Percentiles rank a stretch among this genome's conserved stretches.
Conservation (phyloP, 352 stramenopile genomes). For the Pythium insidiosum region DNA sequence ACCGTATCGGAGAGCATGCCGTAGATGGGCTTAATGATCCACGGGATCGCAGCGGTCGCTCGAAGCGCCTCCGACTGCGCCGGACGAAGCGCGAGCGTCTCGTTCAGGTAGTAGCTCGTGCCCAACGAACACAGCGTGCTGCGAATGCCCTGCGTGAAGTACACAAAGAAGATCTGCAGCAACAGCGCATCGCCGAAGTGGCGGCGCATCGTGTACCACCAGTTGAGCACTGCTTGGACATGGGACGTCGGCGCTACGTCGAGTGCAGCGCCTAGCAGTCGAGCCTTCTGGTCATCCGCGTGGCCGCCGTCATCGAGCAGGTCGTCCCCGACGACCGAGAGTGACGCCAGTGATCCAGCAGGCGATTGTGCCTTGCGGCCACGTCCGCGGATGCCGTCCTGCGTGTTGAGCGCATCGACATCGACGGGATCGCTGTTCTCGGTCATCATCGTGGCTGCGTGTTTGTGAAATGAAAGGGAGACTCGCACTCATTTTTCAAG, state of each 20-base stretch:
- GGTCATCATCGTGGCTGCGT: conserved; percentile 12
- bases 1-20: conserved; percentile 73
- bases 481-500: no score
- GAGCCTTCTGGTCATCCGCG: no score
- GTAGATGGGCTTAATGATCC: conserved; percentile 79
- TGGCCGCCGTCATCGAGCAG: conserved; percentile 6
- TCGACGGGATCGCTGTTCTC: conserved; percentile 25
- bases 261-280: no score
- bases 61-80: conserved; percentile 61
- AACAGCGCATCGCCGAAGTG: conserved; percentile 64
- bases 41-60: conserved; percentile 60
- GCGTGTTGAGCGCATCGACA: conserved; percentile 12
- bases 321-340: not conserved
- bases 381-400: conserved; percentile 48
- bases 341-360: no score
- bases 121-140: conserved; percentile 68
- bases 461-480: not conserved
- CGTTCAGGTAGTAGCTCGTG: conserved; percentile 75
- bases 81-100: conserved; percentile 56
- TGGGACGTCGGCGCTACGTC: conserved; percentile 14
- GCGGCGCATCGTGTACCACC: conserved; percentile 48
- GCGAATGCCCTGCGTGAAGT: conserved; percentile 74
- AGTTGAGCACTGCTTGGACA: conserved; percentile 33
- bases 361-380: conserved; percentile 55
- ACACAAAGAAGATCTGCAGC: conserved; percentile 80